Conservation (phyloP, 495 filamentous ascomycete species). For the Podospora fimiseda region DNA sequence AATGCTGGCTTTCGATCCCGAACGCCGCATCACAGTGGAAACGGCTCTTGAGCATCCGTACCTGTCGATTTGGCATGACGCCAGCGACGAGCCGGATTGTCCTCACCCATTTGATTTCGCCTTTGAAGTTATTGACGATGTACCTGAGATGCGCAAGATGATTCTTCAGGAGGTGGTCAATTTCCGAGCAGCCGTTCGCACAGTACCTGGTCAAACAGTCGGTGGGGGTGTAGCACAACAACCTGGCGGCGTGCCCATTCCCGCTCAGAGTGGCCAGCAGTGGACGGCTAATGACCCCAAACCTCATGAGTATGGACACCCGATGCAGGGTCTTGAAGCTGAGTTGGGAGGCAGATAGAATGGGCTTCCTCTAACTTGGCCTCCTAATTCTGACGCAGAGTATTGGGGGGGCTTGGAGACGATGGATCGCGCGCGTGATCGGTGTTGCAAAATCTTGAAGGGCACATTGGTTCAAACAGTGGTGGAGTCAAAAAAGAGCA, state of each 20-base stretch:
- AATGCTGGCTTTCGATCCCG: constrained; percentile 96
- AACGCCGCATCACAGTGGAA: constrained; percentile 84
- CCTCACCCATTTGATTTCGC: constrained; percentile 94
- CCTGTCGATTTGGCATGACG: constrained; percentile 96
- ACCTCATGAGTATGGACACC: constrained; percentile 67
- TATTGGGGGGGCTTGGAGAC: no score
- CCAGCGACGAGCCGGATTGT: constrained; percentile 88
- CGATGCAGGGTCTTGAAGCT: constrained; percentile 65
- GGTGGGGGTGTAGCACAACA: constrained; percentile 26
- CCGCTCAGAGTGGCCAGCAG: constrained; percentile 51
- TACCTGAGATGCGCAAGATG: constrained; percentile 91
- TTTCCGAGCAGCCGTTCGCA: constrained; percentile 72
- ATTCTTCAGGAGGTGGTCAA: constrained; percentile 85
- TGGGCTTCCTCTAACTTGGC: no score
- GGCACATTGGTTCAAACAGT: no score
- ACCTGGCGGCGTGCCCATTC: constrained; percentile 58
- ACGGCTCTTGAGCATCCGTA: constrained; percentile 93
- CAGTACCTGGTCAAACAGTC: constrained; percentile 43
- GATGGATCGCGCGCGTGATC: no score
- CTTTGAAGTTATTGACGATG: constrained; percentile 92
- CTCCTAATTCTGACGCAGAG: no score
- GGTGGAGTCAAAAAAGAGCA: no score
- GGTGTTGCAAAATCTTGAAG: no score
- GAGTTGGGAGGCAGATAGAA: constrained; percentile 60
- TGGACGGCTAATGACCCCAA: constrained; percentile 82